A percentile compares a stretch with the other conserved stretches of the same genome.
phyloP scores from a whole-genome alignment of 306 rosid genomes.

The Pterocarpus macrocarpus region DNA sequence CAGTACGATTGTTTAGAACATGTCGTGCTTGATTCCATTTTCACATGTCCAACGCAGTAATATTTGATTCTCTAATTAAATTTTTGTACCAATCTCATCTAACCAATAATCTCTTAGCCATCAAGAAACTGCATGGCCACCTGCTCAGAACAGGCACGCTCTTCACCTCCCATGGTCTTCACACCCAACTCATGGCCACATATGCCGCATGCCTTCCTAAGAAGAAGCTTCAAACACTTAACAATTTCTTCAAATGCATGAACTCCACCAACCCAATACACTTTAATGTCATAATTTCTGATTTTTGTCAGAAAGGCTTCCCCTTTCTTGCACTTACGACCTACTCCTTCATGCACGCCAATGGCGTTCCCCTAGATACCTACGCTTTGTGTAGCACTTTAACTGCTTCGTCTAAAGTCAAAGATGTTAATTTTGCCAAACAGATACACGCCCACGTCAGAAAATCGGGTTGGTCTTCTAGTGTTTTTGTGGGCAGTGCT shows the following conservation, averaged over 20 bases:
- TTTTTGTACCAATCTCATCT: slow-evolving; percentile 50
- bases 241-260: slow-evolving; percentile 66
- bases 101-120: slow-evolving; percentile 49
- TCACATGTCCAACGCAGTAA: slow-evolving; percentile 52
- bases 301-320: slow-evolving; percentile 59
- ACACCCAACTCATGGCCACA: slow-evolving; percentile 58
- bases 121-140: slow-evolving; percentile 70
- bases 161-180: slow-evolving; percentile 50
- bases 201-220: slow-evolving; percentile 52
- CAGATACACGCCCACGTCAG: slow-evolving; percentile 63
- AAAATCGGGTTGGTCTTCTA: slow-evolving; percentile 74
- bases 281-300: slow-evolving; percentile 62
- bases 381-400: slow-evolving; percentile 73
- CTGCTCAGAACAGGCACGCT: slow-evolving; percentile 63
- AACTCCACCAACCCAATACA: slow-evolving; percentile 57
- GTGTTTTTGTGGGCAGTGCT: slow-evolving; percentile 86
- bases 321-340: slow-evolving; percentile 58
- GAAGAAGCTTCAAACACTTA: slow-evolving; percentile 37
- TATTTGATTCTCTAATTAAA: slow-evolving; percentile 44
- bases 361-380: slow-evolving; percentile 64
- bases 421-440: slow-evolving; percentile 54
- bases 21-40: slow-evolving; percentile 10
- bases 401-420: slow-evolving; percentile 62
- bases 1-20: neutral
- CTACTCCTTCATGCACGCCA: slow-evolving; percentile 73